Evolutionary conservation across 1,139 yeast species (phyloP).

Genomic region (Debaryomyces robertsiae): DNA sequence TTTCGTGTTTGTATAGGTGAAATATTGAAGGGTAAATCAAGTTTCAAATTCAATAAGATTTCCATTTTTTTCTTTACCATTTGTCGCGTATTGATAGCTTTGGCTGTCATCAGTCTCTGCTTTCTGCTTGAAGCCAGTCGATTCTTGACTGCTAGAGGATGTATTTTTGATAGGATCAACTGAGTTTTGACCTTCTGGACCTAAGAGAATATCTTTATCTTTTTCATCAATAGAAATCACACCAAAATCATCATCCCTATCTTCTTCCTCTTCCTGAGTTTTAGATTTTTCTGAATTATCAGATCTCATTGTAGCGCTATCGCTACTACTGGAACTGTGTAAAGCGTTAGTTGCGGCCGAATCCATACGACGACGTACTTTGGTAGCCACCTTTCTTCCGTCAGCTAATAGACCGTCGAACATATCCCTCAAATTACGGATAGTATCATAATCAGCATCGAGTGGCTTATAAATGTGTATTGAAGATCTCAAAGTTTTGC

Average conservation of each 20-base stretch:
- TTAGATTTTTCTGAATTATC: conserved; percentile 21
- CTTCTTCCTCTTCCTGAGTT: conserved; percentile 43
- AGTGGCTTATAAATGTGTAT: conserved; percentile 66
- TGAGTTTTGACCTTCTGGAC: conserved; percentile 48
- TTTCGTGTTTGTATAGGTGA: not conserved
- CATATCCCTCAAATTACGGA: conserved; percentile 77
- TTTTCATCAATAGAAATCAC: conserved; percentile 49
- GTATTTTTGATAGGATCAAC: conserved; percentile 22
- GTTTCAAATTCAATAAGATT: conserved; percentile 35
- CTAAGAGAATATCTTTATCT: conserved; percentile 49
- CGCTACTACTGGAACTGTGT: conserved; percentile 18
- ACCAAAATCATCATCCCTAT: conserved; percentile 50
- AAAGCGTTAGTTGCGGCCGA: conserved; percentile 46
- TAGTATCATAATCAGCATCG: conserved; percentile 47
- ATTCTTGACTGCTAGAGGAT: conserved; percentile 12
- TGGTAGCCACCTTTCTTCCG: conserved; percentile 86
- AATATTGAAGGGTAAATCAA: conserved; percentile 8
- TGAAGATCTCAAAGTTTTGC: conserved; percentile 63
- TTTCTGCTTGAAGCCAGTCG: conserved; percentile 18
- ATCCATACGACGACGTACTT: conserved; percentile 85
- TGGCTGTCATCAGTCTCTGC: conserved; percentile 15
- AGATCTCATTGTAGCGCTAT: conserved; percentile 31
- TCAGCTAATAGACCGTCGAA: conserved; percentile 91
- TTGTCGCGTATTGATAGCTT: conserved; percentile 6
- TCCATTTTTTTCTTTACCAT: conserved; percentile 11